phyloP scores from a whole-genome alignment of 2,329 filamentous ascomycete species.

The Ophiostoma triangulosporum region DNA sequence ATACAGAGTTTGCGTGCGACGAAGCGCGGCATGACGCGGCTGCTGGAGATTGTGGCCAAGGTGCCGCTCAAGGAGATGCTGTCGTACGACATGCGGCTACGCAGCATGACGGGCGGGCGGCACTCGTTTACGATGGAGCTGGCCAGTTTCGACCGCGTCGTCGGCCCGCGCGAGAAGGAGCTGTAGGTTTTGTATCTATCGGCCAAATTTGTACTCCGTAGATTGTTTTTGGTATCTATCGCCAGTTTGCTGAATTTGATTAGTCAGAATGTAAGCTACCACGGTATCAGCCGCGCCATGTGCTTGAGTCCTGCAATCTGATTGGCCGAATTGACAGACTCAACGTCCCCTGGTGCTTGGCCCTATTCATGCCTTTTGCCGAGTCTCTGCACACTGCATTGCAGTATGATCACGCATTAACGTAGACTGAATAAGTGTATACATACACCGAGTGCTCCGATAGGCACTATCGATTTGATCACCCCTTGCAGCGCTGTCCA shows the following conservation, averaged over 20 bases:
- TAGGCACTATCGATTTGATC: too few relatives aligned
- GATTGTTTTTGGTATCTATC: background rate
- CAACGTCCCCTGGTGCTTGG: background rate
- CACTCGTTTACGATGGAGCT: slow-evolving; percentile 46
- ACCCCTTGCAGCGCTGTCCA: too few relatives aligned
- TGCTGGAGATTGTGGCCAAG: slow-evolving; percentile 61
- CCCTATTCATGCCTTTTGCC: background rate
- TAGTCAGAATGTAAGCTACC: too few relatives aligned
- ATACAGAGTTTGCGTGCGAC: slow-evolving; percentile 39
- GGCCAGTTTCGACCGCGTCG: slow-evolving; percentile 42
- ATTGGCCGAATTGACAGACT: background rate
- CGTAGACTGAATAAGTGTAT: too few relatives aligned
- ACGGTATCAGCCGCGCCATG: background rate
- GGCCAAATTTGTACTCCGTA: too few relatives aligned
- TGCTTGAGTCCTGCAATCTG: background rate
- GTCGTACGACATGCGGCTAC: slow-evolving; percentile 77
- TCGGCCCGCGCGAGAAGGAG: slow-evolving; percentile 39
- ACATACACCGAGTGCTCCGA: too few relatives aligned
- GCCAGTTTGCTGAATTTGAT: background rate
- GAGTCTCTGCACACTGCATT: too few relatives aligned
- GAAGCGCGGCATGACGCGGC: slow-evolving; percentile 34
- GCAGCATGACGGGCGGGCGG: slow-evolving; percentile 77
- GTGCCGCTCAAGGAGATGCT: slow-evolving; percentile 96
- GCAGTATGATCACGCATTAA: too few relatives aligned
- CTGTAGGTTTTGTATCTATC: slow-evolving; percentile 1